Evolutionary conservation across 257 asterid genomes (phyloP), one percentile per base, ranked within the genome.

Genomic region (Solanum arcanum): DNA sequence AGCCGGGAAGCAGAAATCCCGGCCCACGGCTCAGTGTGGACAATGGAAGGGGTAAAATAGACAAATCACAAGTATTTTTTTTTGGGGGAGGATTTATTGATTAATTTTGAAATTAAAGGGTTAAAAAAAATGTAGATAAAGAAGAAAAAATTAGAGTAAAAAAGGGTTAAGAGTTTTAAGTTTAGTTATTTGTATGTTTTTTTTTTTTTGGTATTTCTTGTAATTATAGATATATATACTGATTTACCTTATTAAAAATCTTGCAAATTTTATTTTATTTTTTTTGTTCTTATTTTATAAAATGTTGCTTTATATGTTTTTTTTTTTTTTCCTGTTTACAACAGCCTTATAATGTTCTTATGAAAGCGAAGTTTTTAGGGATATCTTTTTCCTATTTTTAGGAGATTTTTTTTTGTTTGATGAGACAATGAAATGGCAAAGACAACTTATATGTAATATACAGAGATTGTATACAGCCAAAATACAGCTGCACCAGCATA

Each of bases 21-120:
- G 99, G 93, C 99, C 99, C 41, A 92, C 96, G 6, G 87, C 89
- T 2, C 99, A 97, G 88, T 97, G 99, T 88, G 87, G 73, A 9
- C 75, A 88, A 87, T 93, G 99, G 98, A 95, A 89, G 93, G 84
- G 97, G 92, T 91, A 92, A 93, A 85, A 44, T 82, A 25, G 92
- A 89, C 77, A 91, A 80, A 87, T 91, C 86, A 83, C 3, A 3
- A 64, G 42, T 13, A n/a, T 59, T 3, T 83, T 12, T 10, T 84
- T 88, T 89, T 49, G 87, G 85, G 83, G 46, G 60, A 9, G 29
- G 41, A 86, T 89, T 89, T 83, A 66, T 88, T 91, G 69, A 83
- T 89, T 91, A 68, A 81, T 69, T 90, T 87, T 87, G 62, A 69
- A 9, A 77, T 21, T 86, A 49, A 72, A 37, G 86, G 74, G 44